Evolutionary conservation across 495 filamentous ascomycete genomes (phyloP).

Genomic region (Gamarada debralockiae): DNA sequence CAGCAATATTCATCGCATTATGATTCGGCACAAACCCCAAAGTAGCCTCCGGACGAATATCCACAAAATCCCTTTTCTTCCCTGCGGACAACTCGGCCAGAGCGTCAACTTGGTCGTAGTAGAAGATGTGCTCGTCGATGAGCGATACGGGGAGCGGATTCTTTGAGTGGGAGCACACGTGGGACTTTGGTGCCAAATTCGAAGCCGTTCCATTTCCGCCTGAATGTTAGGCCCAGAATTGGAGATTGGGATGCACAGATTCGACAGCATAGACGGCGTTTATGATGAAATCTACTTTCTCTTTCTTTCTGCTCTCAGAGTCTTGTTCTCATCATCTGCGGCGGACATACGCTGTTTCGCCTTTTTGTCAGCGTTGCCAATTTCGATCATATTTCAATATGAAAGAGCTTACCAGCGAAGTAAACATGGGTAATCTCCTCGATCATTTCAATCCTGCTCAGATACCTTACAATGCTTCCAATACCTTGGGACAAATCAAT

Average conservation of each 20-base stretch:
- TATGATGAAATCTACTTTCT: constrained; percentile 26
- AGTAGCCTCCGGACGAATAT: constrained; percentile 43
- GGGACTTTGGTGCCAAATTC: constrained; percentile 31
- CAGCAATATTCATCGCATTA: constrained; percentile 40
- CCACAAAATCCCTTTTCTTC: constrained; percentile 40
- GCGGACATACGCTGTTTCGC: constrained; percentile 23
- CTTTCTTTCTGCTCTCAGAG: constrained; percentile 24
- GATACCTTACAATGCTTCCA: constrained; percentile 17
- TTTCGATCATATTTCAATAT: no score
- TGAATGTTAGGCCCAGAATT: constrained; percentile 37
- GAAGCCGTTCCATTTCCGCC: constrained; percentile 41
- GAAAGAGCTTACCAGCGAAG: constrained; percentile 19
- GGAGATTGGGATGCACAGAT: constrained; percentile 29
- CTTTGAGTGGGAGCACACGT: constrained; percentile 30
- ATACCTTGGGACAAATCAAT: constrained; percentile 23
- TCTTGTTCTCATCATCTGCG: constrained; percentile 12
- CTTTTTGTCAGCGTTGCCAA: neutral
- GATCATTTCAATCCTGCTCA: constrained; percentile 23
- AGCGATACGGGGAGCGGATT: constrained; percentile 38
- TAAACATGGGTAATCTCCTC: constrained; percentile 20
- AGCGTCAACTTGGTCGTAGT: constrained; percentile 41
- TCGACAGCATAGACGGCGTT: constrained; percentile 31
- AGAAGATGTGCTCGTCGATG: constrained; percentile 41
- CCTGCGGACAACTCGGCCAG: constrained; percentile 30
- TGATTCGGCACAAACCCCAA: constrained; percentile 36